Evolutionary conservation across 768 basidiomycete genomes (phyloP), one percentile per base, ranked within the genome.

Genomic region (Clathrus columnatus): DNA sequence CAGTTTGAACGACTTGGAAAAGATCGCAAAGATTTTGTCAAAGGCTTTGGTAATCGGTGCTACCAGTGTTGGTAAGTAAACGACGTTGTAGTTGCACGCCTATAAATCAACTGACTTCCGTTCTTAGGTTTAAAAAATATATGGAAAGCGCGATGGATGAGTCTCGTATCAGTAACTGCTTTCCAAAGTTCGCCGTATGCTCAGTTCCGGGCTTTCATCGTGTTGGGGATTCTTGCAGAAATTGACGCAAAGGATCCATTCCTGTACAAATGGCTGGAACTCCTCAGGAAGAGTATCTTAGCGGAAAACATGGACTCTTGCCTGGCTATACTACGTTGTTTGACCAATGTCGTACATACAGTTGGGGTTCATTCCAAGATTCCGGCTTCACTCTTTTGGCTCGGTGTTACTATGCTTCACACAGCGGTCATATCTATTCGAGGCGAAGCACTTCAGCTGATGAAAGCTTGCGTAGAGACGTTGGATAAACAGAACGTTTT

Each of bases 131-230:
- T 90, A 2, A 70, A 87, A 26, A 96, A 96, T 63, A 80, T 86
- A 2, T 96, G 93, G 93, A 80, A 85, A 57, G 91, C 92, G 24
- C 77, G 93, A 32, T 95, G 92, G 91, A 91, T 91, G 85, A 83
- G 89, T 45, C 67, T 95, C 55, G 81, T 91, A 11, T 86, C 88
- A 0, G 82, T 88, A 0, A 87, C 87, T 0, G 90, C 92, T 21
- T 95, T 95, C 72, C 93, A 95, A 63, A 78, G 85, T 47, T 90
- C 88, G 2, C 85, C 90, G 0, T 83, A 85, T 2, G 80, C 91
- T n/a, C 93, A 95, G 65, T 82, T 85, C 23, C 83, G 90, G 8
- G 87, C 90, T 0, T 95, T 94, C 67, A 79, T 87, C 24, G 82
- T 86, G 2, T 77, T 96, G 7, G 87, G 87, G 3, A 76, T 78